Evolutionary conservation across 176 grass and related monocot genomes (phyloP).

Genomic region (Canna indica): DNA sequence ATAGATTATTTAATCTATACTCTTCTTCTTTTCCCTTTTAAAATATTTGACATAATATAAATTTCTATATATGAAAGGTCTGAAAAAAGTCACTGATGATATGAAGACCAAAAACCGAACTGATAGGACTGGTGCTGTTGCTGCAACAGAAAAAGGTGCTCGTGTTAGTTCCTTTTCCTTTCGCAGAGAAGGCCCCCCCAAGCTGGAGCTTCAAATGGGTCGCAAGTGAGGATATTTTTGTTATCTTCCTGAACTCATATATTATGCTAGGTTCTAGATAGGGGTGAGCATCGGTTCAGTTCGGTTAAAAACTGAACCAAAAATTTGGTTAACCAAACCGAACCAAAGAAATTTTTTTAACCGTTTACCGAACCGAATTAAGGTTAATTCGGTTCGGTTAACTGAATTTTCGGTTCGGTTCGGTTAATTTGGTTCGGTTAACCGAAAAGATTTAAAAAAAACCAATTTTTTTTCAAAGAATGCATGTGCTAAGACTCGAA

Average conservation of each 20-base stretch:
- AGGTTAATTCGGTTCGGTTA: too few species aligned
- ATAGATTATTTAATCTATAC: neutral
- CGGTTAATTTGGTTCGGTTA: too few species aligned
- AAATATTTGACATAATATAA: neutral
- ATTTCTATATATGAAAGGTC: constrained; percentile 21
- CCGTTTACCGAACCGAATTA: too few species aligned
- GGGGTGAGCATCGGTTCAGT: too few species aligned
- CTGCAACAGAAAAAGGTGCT: constrained; percentile 24
- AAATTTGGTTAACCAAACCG: too few species aligned
- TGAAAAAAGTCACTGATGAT: constrained; percentile 49
- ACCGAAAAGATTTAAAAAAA: too few species aligned
- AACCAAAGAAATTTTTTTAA: too few species aligned
- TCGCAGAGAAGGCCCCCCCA: constrained; percentile 27
- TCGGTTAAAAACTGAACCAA: too few species aligned
- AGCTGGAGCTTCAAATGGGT: constrained; percentile 57
- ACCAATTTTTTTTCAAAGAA: too few species aligned
- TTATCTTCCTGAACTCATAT: neutral
- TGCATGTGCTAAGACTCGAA: too few species aligned
- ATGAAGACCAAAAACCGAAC: constrained; percentile 58
- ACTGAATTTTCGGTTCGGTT: too few species aligned
- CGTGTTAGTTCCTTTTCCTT: constrained; percentile 13
- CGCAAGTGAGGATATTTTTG: constrained; percentile 31
- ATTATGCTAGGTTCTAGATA: neutral
- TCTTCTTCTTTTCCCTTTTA: neutral
- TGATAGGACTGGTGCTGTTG: constrained; percentile 30